Evolutionary conservation across 495 filamentous ascomycete genomes (phyloP), one percentile per base, ranked within the genome.

Genomic region (Neurospora sp.): DNA sequence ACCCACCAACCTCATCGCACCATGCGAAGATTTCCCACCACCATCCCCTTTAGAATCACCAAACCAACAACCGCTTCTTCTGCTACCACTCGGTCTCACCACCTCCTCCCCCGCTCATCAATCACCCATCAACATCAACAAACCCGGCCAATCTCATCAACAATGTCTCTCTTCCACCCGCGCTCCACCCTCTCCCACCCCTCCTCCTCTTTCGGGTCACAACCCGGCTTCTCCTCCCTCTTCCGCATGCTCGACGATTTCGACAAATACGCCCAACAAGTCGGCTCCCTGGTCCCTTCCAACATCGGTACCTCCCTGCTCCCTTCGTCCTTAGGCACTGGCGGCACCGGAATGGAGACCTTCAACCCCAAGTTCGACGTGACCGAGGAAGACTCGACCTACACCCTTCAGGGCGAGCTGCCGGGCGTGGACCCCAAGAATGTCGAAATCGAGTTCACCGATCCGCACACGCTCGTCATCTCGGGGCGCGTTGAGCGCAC

Each of bases 321-420:
- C 27, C 72, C 71, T n/a, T 75, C 72, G 31, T 22, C 70, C 20
- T 8, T 3, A 40, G 40, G n/a, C 69, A 44, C 37, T 68, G 69
- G 27, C 27, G 4, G 31, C 0, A 35, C 22, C 35, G 59, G 22
- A 9, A 14, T 75, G 3, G 8, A 68, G 37, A 71, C 70, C 53
- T 76, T 79, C 72, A 45, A 70, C 8, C 78, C 79, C 74, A 78
- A 89, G 75, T 97, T 98, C 82, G 95, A 98, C 78, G 86, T 97
- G 53, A 86, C 87, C 73, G 94, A 97, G 83, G 79, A 84, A 4
- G 84, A 87, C 17, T 81, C 90, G 17, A 80, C 79, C 72, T 98
- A 95, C 80, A 86, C 91, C 72, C 89, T 98, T 4, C 90, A 96
- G 75, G 94, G 94, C 75, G 95, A 98, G 79, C 87, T 97, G 0